Evolutionary conservation across 228 moss, liverwort and hornwort genomes (phyloP), one percentile per base, ranked within the genome.

Genomic region (Sphagnum fallax): DNA sequence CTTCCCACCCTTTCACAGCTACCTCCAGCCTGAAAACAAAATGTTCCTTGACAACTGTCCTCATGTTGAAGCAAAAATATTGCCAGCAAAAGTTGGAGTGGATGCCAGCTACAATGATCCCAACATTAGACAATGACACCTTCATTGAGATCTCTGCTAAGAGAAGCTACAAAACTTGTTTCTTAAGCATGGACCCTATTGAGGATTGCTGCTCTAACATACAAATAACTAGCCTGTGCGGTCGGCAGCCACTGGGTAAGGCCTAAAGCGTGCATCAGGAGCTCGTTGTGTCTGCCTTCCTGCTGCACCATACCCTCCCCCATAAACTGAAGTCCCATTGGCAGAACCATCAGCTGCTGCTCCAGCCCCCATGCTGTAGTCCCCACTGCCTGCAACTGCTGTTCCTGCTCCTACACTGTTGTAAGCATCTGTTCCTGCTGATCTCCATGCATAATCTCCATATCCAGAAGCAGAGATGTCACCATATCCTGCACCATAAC

Each of bases 261-360:
- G 86, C 86, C 86, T 86, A 82, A 97, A 97, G 74, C 97, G 83
- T 49, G 97, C 91, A 79, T 97, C 97, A 83, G 93, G 93, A 82
- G 93, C 97, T 79, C 97, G 97, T 88, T 97, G 97, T 64, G 93
- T 97, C 86, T 97, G 97, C 85, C 97, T 91, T 69, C 97, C 97
- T 60, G 97, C 97, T 49, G 91, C 97, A 70, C 97, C 97, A 71
- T 97, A 97, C 5, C 97, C 97, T 83, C 97, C 97, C 69, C 88
- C 97, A 67, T 97, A 97, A 84, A 93, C 97, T 4, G 88, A 79
- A 12, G 91, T 85, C 52, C 91, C 97, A 71, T 93, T 97, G n/a
- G 80, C 91, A 10, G 53, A 3, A 52, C 64, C 76, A 49, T 75
- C 97, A 0, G 77, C 70, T 52, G 66, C 65, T 4, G 74, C 11